Evolutionary conservation across 176 grass and related monocot species (phyloP).

Genomic region (Leersia perrieri): DNA sequence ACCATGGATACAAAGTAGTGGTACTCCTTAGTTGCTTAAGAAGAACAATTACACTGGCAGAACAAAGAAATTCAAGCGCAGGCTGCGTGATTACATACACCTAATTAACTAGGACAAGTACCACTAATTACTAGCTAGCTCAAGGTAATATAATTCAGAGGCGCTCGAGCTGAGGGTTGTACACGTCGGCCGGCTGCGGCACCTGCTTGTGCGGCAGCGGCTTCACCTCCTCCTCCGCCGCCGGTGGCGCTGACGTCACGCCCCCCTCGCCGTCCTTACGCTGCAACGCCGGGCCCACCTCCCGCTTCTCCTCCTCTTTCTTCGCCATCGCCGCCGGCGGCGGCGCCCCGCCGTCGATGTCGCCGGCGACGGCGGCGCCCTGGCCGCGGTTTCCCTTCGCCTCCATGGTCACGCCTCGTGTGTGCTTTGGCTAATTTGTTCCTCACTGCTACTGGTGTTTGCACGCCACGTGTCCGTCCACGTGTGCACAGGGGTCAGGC

Average conservation of each 20-base stretch:
- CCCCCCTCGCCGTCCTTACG: neutral
- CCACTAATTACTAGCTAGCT: neutral
- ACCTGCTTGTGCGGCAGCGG: slow-evolving; percentile 40
- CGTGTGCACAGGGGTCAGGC: too few relatives aligned
- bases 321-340: neutral
- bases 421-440: too few relatives aligned
- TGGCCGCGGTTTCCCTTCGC: neutral
- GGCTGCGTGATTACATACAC: neutral
- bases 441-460: too few relatives aligned
- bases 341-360: neutral
- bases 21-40: too few relatives aligned
- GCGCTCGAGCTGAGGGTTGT: slow-evolving; percentile 33
- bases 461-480: too few relatives aligned
- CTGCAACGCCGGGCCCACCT: neutral
- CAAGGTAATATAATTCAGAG: neutral
- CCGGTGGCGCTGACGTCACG: neutral
- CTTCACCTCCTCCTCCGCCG: neutral
- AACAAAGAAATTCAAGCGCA: neutral
- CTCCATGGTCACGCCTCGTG: neutral
- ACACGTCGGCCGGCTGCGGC: slow-evolving; percentile 41
- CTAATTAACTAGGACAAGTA: neutral
- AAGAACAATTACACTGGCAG: too few relatives aligned
- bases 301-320: neutral
- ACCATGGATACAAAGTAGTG: too few relatives aligned
- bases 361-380: too few relatives aligned